A percentile compares a stretch with the other conserved stretches of the same genome.
phyloP scores from a whole-genome alignment of 2,329 filamentous ascomycete genomes.

The Chaetomium sp. region DNA sequence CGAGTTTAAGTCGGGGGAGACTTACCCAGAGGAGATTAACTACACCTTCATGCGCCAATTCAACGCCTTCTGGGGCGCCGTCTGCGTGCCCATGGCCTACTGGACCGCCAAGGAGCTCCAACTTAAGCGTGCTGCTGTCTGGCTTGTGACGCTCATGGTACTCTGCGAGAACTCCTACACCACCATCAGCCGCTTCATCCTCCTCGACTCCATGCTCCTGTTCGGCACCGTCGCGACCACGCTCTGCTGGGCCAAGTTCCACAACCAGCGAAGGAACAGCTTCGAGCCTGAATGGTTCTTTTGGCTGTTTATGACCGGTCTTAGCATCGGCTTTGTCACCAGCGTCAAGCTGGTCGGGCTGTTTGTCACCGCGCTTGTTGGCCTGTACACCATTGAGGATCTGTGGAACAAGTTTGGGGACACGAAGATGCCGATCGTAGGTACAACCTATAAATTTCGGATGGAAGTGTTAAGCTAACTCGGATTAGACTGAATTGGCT shows the following conservation, averaged over 20 bases:
- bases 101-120: conserved; percentile 89
- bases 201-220: conserved; percentile 96
- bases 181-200: conserved; percentile 95
- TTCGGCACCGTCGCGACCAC: conserved; percentile 98
- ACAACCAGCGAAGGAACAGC: conserved; percentile 75
- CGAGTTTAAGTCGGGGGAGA: conserved; percentile 98
- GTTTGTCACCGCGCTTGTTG: conserved; percentile 91
- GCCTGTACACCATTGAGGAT: conserved; percentile 92
- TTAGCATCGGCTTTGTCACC: conserved; percentile 96
- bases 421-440: conserved; percentile 77
- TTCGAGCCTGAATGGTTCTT: conserved; percentile 90
- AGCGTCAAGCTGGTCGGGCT: conserved; percentile 98
- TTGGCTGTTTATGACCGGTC: conserved; percentile 87
- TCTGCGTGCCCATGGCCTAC: conserved; percentile 90
- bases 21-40: conserved; percentile 86
- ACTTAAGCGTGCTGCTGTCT: conserved; percentile 79
- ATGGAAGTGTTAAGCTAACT: neutral
- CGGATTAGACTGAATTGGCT: conserved; percentile 45
- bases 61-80: conserved; percentile 89
- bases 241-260: conserved; percentile 96
- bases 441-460: conserved; percentile 21
- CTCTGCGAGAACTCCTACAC: conserved; percentile 99
- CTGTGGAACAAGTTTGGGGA: conserved; percentile 98
- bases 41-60: conserved; percentile 99
- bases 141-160: conserved; percentile 94